These are phyloP conservation scores for Aspergillus phoenicis DNA, from an alignment of 2,329 filamentous ascomycete genomes.

Conservation along the genomic window DNA sequence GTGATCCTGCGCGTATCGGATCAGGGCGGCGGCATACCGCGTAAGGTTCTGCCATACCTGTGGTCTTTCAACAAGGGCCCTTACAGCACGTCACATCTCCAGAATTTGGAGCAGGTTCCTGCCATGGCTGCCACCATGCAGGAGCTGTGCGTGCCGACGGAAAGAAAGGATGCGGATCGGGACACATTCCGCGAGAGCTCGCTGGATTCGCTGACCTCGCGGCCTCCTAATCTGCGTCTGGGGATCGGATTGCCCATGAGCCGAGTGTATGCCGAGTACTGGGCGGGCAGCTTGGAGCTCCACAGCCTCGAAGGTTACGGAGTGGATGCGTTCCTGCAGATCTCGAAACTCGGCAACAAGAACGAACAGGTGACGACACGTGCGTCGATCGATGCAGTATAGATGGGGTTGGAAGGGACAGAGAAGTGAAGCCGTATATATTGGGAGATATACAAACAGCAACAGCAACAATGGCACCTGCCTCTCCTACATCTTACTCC, in stretches of 20 bases:
- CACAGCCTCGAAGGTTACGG: conserved; percentile 95
- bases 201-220: conserved; percentile 74
- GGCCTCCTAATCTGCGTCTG: conserved; percentile 82
- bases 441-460: background rate
- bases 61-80: conserved; percentile 98
- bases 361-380: conserved; percentile 87
- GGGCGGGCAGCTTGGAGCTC: conserved; percentile 88
- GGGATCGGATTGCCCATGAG: conserved; percentile 95
- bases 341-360: conserved; percentile 95
- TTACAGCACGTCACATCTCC: conserved; percentile 72
- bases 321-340: conserved; percentile 92
- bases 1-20: conserved; percentile 97
- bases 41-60: conserved; percentile 80
- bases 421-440: too few relatives aligned
- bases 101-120: conserved; percentile 84
- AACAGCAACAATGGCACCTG: background rate
- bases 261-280: conserved; percentile 94
- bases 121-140: conserved; percentile 92
- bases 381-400: conserved; percentile 76
- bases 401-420: conserved; percentile 18
- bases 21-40: conserved; percentile 86
- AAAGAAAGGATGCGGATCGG: conserved; percentile 34
- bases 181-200: conserved; percentile 61
- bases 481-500: too few relatives aligned
- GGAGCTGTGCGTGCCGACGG: conserved; percentile 64